Percentiles rank a stretch among this genome's conserved stretches.
phyloP scores from a whole-genome alignment of 2,329 filamentous ascomycete genomes.

The Cladosporium oxysporum region DNA sequence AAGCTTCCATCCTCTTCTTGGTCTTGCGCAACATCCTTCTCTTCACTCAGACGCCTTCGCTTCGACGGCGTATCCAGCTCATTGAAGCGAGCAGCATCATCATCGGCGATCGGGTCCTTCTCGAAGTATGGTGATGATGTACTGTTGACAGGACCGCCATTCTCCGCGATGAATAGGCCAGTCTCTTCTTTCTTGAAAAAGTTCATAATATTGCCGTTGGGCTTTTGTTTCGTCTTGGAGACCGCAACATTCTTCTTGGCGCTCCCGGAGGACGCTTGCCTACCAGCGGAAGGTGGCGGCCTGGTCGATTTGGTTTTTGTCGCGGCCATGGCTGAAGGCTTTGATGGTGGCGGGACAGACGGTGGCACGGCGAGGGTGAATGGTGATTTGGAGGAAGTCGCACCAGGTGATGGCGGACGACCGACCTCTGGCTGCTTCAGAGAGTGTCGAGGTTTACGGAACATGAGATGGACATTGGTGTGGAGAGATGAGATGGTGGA shows the following conservation, averaged over 20 bases:
- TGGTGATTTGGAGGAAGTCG: conserved; percentile 31
- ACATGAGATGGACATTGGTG: conserved; percentile 43
- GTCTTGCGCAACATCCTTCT: conserved; percentile 25
- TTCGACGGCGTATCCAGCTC: conserved; percentile 37
- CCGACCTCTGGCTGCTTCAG: conserved; percentile 44
- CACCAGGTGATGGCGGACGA: conserved; percentile 55
- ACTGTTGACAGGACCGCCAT: neutral
- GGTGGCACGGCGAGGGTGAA: conserved; percentile 36
- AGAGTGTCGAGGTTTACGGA: conserved; percentile 55
- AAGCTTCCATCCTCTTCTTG: conserved; percentile 26
- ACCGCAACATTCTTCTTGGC: conserved; percentile 39
- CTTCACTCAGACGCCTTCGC: conserved; percentile 18
- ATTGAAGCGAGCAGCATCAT: conserved; percentile 43
- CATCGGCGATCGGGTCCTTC: conserved; percentile 27
- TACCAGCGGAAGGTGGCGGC: conserved; percentile 27
- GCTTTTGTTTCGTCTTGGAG: conserved; percentile 41
- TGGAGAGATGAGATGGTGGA: neutral
- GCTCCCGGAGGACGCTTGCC: conserved; percentile 32
- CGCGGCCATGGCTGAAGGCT: conserved; percentile 31
- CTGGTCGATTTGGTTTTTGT: conserved; percentile 31
- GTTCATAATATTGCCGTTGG: conserved; percentile 54
- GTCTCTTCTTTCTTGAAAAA: conserved; percentile 54
- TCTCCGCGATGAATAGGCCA: conserved; percentile 42
- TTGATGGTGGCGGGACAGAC: conserved; percentile 30
- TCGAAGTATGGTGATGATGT: conserved; percentile 20